Conservation (phyloP, 257 asterid species). For the Nicotiana attenuata region DNA sequence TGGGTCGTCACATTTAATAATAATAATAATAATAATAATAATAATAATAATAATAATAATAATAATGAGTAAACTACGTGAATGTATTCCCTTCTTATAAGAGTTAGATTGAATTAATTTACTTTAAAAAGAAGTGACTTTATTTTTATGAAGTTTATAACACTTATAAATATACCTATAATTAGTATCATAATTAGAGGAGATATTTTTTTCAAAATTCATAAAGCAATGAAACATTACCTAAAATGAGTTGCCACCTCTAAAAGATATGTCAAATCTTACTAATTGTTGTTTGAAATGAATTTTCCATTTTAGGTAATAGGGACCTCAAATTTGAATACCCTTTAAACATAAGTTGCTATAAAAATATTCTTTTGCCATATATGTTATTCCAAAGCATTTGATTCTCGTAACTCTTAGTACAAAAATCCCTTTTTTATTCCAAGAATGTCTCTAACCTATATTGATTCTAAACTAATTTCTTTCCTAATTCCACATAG, state of each 20-base stretch:
- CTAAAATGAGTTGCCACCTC: neutral
- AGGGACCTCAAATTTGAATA: neutral
- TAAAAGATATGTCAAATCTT: neutral
- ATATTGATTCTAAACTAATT: neutral
- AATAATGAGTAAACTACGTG: too few species aligned
- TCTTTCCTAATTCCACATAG: neutral
- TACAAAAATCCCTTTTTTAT: neutral
- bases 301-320: neutral
- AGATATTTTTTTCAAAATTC: neutral
- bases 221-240: neutral
- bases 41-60: neutral
- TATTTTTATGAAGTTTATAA: neutral
- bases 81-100: neutral
- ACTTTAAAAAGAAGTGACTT: neutral
- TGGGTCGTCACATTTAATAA: too few species aligned
- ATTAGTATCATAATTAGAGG: neutral
- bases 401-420: neutral
- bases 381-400: neutral
- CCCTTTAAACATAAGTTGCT: neutral
- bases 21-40: neutral
- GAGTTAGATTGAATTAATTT: neutral
- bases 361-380: too few species aligned
- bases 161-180: neutral
- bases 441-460: neutral
- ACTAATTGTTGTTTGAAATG: neutral